Evolutionary conservation across 495 filamentous ascomycete species (phyloP).

Genomic region (Penicillium mononematosum): DNA sequence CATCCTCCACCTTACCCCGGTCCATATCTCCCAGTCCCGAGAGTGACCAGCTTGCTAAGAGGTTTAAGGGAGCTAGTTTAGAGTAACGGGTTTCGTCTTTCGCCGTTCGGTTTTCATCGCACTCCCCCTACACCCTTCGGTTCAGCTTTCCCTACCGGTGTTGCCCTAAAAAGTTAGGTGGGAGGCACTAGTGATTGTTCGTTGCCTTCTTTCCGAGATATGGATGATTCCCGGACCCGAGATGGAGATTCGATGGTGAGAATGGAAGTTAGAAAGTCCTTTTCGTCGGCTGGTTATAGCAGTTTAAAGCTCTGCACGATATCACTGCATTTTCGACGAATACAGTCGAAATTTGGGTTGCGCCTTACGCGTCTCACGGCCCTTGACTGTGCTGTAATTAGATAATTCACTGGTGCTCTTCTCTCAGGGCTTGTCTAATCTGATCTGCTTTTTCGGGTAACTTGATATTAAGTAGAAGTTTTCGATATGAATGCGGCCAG

Average conservation of each 20-base stretch:
- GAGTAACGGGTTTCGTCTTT: constrained; percentile 45
- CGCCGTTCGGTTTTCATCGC: constrained; percentile 13
- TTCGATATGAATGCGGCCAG: neutral
- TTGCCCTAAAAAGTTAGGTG: neutral
- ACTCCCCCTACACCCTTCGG: constrained; percentile 2
- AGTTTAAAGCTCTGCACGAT: neutral
- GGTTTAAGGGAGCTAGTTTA: constrained; percentile 97
- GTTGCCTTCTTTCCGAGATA: neutral
- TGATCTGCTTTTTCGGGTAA: neutral
- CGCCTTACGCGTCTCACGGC: neutral
- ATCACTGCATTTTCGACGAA: neutral
- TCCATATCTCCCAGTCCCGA: constrained; percentile 46
- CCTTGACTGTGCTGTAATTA: neutral
- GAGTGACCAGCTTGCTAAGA: constrained; percentile 91
- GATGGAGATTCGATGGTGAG: neutral
- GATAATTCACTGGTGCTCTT: neutral
- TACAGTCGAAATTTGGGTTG: neutral
- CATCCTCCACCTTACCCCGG: constrained; percentile 33
- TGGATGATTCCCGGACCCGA: neutral
- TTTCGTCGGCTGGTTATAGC: neutral
- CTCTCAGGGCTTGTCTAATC: neutral
- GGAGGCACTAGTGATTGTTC: neutral
- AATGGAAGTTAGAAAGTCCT: neutral
- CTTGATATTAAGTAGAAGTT: neutral
- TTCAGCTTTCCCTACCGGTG: neutral